Evolutionary conservation across 1,139 yeast genomes (phyloP), one percentile per base, ranked within the genome.

Genomic region (Zygosaccharomyces sapae): DNA sequence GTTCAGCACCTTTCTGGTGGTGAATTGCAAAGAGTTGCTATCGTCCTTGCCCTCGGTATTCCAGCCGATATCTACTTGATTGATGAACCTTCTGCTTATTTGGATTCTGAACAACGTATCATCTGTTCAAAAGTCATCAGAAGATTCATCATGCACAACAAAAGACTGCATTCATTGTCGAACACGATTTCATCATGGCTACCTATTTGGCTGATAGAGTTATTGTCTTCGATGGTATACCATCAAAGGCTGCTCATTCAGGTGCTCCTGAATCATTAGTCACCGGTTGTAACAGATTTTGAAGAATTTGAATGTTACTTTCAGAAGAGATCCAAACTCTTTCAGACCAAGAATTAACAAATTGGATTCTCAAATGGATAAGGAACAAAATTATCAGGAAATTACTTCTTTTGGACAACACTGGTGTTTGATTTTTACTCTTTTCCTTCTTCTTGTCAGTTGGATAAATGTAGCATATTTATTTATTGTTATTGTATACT

Each of bases 171-270:
- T 92, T 92, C 68, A 77, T 92, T 62, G 99, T 92, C 52, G 99
- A 92, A 83, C 99, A 92, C 83, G 99, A 92, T 81, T 92, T 92
- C 79, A 92, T 92, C 74, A 92, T 92, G 98, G 97, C 98, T 55
- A 92, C 98, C 22, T 92, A 92, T 70, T 79, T 92, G 75, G 98
- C 99, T 53, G 98, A 92, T 71, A 82, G 95, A 68, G 98, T 92
- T 59, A 92, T 92, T 77, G 97, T 92, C 50, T 94, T 90, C 66
- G 98, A 92, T 70, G 98, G 99, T 71, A 66, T 74, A 56, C 97
- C 99, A 47, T 88, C 97, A n/a, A n/a, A n/a, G 19, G 77, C 79
- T 56, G 88, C 97, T 36, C 68, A 72, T 59, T 97, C 97, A 36
- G 85, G 81, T 66, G 68, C 86, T 43, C 97, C 97, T 43, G 96